Conservation (phyloP, 2,329 filamentous ascomycete species). For the Scedosporium aurantiacum region DNA sequence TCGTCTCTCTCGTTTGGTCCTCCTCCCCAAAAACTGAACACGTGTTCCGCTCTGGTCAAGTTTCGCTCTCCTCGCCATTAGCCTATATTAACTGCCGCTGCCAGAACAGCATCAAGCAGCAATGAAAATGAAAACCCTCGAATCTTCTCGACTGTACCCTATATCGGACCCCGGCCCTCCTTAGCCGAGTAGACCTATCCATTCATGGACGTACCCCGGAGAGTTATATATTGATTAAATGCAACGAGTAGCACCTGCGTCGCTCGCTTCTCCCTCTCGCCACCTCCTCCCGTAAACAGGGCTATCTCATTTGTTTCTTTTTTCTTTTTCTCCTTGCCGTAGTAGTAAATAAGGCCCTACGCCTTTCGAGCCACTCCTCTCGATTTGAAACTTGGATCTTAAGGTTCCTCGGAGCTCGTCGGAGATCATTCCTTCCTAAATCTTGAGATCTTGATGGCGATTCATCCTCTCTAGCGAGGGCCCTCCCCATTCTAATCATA, state of each 20-base stretch:
- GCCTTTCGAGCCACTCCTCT: not conserved
- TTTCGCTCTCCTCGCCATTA: not conserved
- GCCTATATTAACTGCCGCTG: slow-evolving; percentile 6
- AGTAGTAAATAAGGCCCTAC: not conserved
- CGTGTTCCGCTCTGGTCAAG: not conserved
- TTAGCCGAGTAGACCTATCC: not conserved
- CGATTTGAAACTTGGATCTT: not conserved
- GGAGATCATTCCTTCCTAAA: not conserved
- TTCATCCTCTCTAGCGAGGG: not conserved
- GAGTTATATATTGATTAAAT: slow-evolving; percentile 1
- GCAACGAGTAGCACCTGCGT: not conserved
- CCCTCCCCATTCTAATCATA: not conserved
- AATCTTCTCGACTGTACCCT: not conserved
- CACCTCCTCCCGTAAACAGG: not conserved
- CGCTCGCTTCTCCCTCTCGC: not conserved
- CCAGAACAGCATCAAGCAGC: not conserved
- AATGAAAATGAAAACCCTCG: not conserved
- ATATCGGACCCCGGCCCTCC: not conserved
- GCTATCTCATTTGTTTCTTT: not conserved
- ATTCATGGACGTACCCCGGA: not conserved
- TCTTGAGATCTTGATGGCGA: not conserved
- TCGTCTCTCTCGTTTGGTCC: not conserved
- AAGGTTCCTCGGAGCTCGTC: not conserved
- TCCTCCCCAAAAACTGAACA: not conserved
- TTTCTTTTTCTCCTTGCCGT: not conserved